phyloP scores from a whole-genome alignment of 768 basidiomycete genomes.

The Macrolepiota albuminosa region DNA sequence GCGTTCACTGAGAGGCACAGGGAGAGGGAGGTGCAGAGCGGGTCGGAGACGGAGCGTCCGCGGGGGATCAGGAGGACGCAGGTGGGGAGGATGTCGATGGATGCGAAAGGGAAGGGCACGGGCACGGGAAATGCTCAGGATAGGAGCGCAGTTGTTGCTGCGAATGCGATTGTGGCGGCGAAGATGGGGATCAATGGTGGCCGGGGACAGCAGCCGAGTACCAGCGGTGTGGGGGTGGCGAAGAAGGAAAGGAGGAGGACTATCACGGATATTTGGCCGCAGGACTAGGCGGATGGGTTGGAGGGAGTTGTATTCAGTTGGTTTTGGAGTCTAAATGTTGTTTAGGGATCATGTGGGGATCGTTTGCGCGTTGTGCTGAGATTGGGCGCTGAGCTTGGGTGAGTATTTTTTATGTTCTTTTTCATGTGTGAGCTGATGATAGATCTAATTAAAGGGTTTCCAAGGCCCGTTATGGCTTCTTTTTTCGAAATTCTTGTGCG shows the following conservation, averaged over 20 bases:
- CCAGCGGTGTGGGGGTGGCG: conserved; percentile 1
- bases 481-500: background rate
- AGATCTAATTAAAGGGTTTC: background rate
- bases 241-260: conserved; percentile 38
- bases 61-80: conserved; percentile 37
- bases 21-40: conserved; percentile 19
- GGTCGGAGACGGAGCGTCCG: conserved; percentile 42
- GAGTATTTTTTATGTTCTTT: background rate
- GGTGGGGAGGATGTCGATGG: conserved; percentile 40
- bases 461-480: background rate
- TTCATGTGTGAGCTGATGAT: background rate
- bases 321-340: too few relatives aligned
- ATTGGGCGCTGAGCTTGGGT: background rate
- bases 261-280: conserved; percentile 43
- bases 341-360: background rate
- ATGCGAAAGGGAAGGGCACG: conserved; percentile 24
- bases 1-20: background rate
- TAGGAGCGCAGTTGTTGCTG: conserved; percentile 31
- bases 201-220: conserved; percentile 11
- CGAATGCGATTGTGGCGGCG: background rate
- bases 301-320: background rate
- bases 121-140: conserved; percentile 28
- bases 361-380: background rate
- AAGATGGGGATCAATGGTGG: conserved; percentile 8
- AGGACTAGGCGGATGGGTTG: conserved; percentile 1